Conservation (phyloP, 2,329 filamentous ascomycete species). For the Cladosporium cucumerinum region DNA sequence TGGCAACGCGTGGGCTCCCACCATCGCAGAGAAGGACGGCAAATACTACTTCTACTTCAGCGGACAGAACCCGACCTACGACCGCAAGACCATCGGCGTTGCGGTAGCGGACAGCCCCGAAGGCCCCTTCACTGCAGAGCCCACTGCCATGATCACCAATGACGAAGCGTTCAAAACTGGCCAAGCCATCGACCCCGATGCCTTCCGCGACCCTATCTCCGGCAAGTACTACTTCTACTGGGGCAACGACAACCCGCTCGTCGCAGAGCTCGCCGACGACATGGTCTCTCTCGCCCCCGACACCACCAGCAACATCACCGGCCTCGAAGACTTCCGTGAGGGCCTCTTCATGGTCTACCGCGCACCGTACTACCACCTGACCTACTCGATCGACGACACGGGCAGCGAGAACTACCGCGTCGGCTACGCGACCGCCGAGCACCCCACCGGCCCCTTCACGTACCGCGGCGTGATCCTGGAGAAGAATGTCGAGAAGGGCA, state of each 20-base stretch:
- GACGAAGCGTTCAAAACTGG: conserved; percentile 24
- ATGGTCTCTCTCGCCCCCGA: conserved; percentile 45
- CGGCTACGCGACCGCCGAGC: conserved; percentile 45
- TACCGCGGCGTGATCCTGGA: conserved; percentile 46
- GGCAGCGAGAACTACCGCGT: conserved; percentile 47
- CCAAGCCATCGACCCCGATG: conserved; percentile 31
- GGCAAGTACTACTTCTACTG: conserved; percentile 31
- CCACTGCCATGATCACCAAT: conserved; percentile 29
- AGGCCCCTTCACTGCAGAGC: conserved; percentile 29
- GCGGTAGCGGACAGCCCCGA: conserved; percentile 26
- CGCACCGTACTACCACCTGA: conserved; percentile 47
- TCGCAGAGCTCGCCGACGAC: conserved; percentile 45
- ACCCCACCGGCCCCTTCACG: conserved; percentile 43
- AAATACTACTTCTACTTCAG: conserved; percentile 35
- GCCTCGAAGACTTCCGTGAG: conserved; percentile 46
- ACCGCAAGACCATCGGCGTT: conserved; percentile 31
- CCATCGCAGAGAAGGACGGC: conserved; percentile 25
- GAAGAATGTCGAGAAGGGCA: conserved; percentile 42
- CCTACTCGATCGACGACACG: conserved; percentile 50
- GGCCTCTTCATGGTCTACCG: conserved; percentile 45
- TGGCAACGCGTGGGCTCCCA: conserved; percentile 39
- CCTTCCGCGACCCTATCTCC: conserved; percentile 26
- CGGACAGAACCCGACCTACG: conserved; percentile 29
- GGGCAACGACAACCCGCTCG: conserved; percentile 41
- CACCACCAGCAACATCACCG: conserved; percentile 35